These are phyloP conservation scores for Cephaloascus fragrans DNA, from an alignment of 805 yeast species.

Conservation along the genomic window DNA sequence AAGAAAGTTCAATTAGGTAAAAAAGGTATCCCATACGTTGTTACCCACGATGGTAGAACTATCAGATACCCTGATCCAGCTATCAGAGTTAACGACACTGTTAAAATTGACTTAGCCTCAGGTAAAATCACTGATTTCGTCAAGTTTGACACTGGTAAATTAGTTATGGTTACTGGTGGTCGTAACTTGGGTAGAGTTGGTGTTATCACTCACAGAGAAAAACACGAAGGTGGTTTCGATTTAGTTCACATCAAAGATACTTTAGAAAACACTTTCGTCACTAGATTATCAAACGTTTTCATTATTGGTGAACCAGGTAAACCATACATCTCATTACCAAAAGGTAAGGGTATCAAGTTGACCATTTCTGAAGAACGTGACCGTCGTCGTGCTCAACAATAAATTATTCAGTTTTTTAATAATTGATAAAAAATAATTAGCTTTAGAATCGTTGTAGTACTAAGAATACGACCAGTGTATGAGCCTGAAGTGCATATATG, in stretches of 20 bases:
- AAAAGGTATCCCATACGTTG: conserved; percentile 97
- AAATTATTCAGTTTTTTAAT: conserved; percentile 5
- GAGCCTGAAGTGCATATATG: too few relatives aligned
- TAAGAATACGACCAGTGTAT: too few relatives aligned
- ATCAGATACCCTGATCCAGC: conserved; percentile 98
- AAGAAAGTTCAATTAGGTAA: conserved; percentile 98
- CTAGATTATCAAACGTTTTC: conserved; percentile 90
- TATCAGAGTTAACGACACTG: conserved; percentile 95
- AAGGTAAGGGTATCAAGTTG: conserved; percentile 98
- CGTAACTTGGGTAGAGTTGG: conserved; percentile 98
- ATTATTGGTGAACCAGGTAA: conserved; percentile 93
- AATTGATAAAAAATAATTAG: too few relatives aligned
- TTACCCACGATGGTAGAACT: conserved; percentile 99
- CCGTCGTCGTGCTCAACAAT: conserved; percentile 80
- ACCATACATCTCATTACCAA: conserved; percentile 92
- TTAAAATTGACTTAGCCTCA: conserved; percentile 90
- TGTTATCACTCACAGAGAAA: conserved; percentile 91
- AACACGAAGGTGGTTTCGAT: conserved; percentile 98
- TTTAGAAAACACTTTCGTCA: conserved; percentile 89
- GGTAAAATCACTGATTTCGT: conserved; percentile 89
- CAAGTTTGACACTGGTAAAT: conserved; percentile 87
- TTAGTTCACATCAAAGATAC: conserved; percentile 94
- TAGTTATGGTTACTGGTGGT: conserved; percentile 94
- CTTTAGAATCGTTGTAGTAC: too few relatives aligned
- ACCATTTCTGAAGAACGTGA: conserved; percentile 96